Base-by-base conservation (phyloP, 2,329 filamentous ascomycete species). In the Penicillium capsulatum region DNA sequence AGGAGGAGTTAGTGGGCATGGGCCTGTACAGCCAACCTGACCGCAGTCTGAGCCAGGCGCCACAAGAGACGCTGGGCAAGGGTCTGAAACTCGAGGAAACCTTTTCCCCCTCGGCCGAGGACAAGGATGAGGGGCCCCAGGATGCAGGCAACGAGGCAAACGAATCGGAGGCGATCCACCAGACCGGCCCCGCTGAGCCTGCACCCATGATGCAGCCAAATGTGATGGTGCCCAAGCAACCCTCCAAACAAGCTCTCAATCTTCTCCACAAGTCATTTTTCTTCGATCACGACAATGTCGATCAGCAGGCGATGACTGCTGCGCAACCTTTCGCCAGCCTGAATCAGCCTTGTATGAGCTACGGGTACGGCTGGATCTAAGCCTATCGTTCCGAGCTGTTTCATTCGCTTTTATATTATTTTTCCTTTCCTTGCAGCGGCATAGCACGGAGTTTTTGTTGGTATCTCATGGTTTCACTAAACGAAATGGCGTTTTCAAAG, bases 21-120 rank as follows among this genome's bases (percentile, higher is more conserved):
- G 86, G 86, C 1, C 75, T 92, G 0, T 92, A 92, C 61, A 86
- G 88, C 54, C 70, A 77, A 3, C 84, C 84, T 0, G 82, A 81
- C 39, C 76, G 19, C 67, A 72, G 35, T 59, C 77, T 38, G 67
- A 79, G 63, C 72, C 76, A 65, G 73, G 80, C 64, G 61, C 61
- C 85, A 13, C 63, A 81, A 32, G 75, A 75, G 16, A 66, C 75
- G 6, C 61, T 69, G 13, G 84, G 85, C 41, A 86, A 87, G 62
- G 85, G 86, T 0, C 68, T 91, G 51, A 91, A 89, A 60, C 69
- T 92, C 3, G 86, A 91, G 63, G 85, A 90, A 60, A 85, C 84
- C 0, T 91, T 69, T 40, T 64, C 58, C 76, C 84, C 83, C 79
- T 61, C 85, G 75, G 69, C 75, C 17, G 76, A 79, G 1, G 73